Percentiles rank a stretch among this genome's conserved stretches.
phyloP scores from a whole-genome alignment of 2,329 filamentous ascomycete species.

The Teratosphaeria zuluensis region DNA sequence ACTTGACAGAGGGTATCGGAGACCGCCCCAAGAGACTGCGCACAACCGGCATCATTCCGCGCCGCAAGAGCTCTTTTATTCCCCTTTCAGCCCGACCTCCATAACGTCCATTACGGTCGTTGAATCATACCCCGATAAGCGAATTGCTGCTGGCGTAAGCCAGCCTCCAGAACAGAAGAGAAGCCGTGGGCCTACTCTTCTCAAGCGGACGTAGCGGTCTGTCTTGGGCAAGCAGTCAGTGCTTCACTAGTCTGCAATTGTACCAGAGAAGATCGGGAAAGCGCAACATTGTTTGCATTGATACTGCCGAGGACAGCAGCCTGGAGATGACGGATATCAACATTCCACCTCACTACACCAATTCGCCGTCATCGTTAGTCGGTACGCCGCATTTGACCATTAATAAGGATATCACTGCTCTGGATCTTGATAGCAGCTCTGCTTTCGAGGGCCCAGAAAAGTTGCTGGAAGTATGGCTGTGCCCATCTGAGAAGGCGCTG shows the following conservation, averaged over 20 bases:
- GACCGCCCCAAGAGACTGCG: slow-evolving; percentile 55
- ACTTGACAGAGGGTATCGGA: slow-evolving; percentile 61
- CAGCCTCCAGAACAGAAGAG: slow-evolving; percentile 56
- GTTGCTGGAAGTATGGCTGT: slow-evolving; percentile 97
- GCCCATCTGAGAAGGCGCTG: slow-evolving; percentile 63
- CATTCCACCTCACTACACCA: slow-evolving; percentile 70
- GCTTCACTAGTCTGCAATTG: slow-evolving; percentile 53
- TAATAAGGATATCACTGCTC: slow-evolving; percentile 78
- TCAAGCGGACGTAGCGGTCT: slow-evolving; percentile 82
- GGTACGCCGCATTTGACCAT: slow-evolving; percentile 87
- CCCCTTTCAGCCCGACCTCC: slow-evolving; percentile 78
- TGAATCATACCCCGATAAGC: slow-evolving; percentile 29
- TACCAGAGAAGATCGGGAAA: not conserved
- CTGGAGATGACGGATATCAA: slow-evolving; percentile 75
- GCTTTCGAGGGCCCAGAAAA: slow-evolving; percentile 98
- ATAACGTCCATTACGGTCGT: slow-evolving; percentile 71
- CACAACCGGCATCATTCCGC: slow-evolving; percentile 74
- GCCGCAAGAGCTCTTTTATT: slow-evolving; percentile 70
- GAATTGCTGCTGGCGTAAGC: slow-evolving; percentile 75
- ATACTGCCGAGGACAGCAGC: not conserved
- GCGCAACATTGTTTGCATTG: not conserved
- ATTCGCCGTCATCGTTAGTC: slow-evolving; percentile 58
- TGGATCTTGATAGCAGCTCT: slow-evolving; percentile 88
- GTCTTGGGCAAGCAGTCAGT: slow-evolving; percentile 91
- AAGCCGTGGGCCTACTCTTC: slow-evolving; percentile 86